These are phyloP conservation scores for Thraustochytrium sp. DNA, from an alignment of 352 stramenopile species.

Conservation along the genomic window DNA sequence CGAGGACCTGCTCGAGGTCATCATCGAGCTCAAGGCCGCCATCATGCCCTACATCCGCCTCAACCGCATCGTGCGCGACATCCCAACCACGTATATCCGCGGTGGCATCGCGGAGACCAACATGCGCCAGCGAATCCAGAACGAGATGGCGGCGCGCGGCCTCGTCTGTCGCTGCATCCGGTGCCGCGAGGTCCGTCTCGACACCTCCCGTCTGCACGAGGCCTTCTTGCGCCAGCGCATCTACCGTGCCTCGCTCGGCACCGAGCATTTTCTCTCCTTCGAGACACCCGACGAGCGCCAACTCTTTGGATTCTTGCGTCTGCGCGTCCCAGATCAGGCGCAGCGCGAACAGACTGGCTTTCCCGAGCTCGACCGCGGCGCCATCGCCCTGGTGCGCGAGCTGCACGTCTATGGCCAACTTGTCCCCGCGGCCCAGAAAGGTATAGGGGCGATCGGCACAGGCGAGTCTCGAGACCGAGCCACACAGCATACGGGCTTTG, in stretches of 20 bases:
- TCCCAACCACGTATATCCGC: slow-evolving; percentile 84
- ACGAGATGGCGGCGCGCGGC: slow-evolving; percentile 60
- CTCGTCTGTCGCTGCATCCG: slow-evolving; percentile 73
- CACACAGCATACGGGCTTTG: slow-evolving; percentile 65
- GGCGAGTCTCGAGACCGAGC: too few species aligned
- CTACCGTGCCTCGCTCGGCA: slow-evolving; percentile 72
- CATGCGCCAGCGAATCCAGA: slow-evolving; percentile 73
- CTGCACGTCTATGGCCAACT: slow-evolving; percentile 87
- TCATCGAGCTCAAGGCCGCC: slow-evolving; percentile 77
- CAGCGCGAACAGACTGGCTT: background rate
- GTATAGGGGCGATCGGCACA: background rate
- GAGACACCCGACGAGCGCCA: slow-evolving; percentile 76
- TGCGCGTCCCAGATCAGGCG: slow-evolving; percentile 58
- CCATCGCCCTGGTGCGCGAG: slow-evolving; percentile 64
- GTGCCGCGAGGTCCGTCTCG: slow-evolving; percentile 79
- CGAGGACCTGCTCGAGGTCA: slow-evolving; percentile 71
- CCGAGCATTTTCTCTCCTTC: slow-evolving; percentile 84
- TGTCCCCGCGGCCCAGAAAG: background rate
- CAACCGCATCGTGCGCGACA: slow-evolving; percentile 85
- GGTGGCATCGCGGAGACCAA: slow-evolving; percentile 82
- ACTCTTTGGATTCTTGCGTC: slow-evolving; percentile 80
- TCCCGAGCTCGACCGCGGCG: slow-evolving; percentile 20
- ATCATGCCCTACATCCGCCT: slow-evolving; percentile 88
- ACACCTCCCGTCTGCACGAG: slow-evolving; percentile 57
- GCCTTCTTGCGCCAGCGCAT: slow-evolving; percentile 65